Evolutionary conservation across 148 eudicot genomes (phyloP).

Genomic region (Limonium bicolor): DNA sequence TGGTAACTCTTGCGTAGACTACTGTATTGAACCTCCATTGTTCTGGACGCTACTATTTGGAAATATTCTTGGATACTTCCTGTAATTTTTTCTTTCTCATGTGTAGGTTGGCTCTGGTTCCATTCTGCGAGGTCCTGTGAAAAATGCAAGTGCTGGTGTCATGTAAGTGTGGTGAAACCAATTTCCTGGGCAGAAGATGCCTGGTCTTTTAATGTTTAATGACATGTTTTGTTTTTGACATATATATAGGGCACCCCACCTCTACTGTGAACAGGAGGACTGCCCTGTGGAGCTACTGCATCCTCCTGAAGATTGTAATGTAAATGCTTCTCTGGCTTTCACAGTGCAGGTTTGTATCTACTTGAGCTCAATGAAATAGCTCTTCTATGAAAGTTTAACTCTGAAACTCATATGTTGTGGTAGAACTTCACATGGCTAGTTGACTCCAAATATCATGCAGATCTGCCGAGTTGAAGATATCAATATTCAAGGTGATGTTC

Average conservation of each 20-base stretch:
- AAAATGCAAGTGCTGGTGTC: conserved; percentile 33
- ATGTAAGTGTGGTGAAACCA: conserved; percentile 27
- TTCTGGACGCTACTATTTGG: conserved; percentile 2
- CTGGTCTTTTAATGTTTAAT: conserved; percentile 3
- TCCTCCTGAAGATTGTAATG: conserved; percentile 92
- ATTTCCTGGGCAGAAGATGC: conserved; percentile 3
- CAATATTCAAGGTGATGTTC: conserved; percentile 41
- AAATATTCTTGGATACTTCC: conserved; percentile 4
- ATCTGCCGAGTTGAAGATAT: conserved; percentile 87
- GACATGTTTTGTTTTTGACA: conserved; percentile 6
- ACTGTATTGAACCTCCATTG: no score
- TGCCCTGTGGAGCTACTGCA: conserved; percentile 79
- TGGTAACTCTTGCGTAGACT: no score
- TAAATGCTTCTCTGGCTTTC: conserved; percentile 76
- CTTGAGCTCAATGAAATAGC: conserved; percentile 5
- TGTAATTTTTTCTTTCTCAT: conserved; percentile 6
- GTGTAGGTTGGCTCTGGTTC: conserved; percentile 74
- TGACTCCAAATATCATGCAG: conserved; percentile 28
- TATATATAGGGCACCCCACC: conserved; percentile 38
- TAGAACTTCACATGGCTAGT: conserved; percentile 3
- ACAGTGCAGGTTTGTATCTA: conserved; percentile 57
- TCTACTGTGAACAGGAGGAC: conserved; percentile 49
- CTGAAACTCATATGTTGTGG: neutral
- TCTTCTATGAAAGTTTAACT: neutral
- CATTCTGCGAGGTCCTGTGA: conserved; percentile 57